Percentiles rank a stretch among this genome's conserved stretches.
These are phyloP conservation scores for Aspergillus baeticus DNA, from an alignment of 495 filamentous ascomycete genomes.

Conservation along the genomic window DNA sequence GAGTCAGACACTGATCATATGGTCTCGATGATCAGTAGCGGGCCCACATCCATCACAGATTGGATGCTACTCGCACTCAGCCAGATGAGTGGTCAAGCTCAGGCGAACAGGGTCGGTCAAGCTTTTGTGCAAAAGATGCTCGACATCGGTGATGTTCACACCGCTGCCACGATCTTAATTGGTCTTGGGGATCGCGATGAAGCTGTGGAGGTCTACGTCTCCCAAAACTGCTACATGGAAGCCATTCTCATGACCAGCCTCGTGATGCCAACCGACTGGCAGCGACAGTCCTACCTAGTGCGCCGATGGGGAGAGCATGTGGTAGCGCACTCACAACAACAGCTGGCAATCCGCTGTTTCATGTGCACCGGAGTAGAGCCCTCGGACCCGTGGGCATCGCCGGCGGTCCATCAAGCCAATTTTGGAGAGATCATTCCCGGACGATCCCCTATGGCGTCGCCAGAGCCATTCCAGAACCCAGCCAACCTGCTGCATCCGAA, in stretches of 20 bases:
- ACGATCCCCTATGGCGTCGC: conserved; percentile 47
- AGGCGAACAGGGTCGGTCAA: conserved; percentile 86
- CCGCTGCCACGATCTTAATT: conserved; percentile 85
- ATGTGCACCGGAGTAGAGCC: conserved; percentile 77
- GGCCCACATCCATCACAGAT: conserved; percentile 83
- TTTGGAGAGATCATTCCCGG: conserved; percentile 32
- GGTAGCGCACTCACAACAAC: conserved; percentile 79
- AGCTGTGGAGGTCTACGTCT: conserved; percentile 94
- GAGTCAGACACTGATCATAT: conserved; percentile 80
- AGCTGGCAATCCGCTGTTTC: conserved; percentile 90
- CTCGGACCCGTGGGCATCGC: conserved; percentile 80
- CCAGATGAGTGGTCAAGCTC: conserved; percentile 73
- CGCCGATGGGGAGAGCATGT: conserved; percentile 95
- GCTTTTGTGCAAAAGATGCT: conserved; percentile 89
- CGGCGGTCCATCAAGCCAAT: conserved; percentile 67
- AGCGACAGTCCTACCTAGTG: conserved; percentile 80
- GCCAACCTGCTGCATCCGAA: conserved; percentile 27
- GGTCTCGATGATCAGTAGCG: conserved; percentile 68
- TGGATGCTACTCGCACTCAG: conserved; percentile 97
- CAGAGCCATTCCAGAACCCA: conserved; percentile 34
- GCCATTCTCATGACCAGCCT: conserved; percentile 78
- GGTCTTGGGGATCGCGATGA: conserved; percentile 92
- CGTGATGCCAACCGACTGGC: conserved; percentile 77
- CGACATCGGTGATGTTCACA: conserved; percentile 87
- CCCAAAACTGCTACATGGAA: conserved; percentile 88